Conservation (phyloP, 2,329 filamentous ascomycete genomes). For the Pyrenophora teres region DNA sequence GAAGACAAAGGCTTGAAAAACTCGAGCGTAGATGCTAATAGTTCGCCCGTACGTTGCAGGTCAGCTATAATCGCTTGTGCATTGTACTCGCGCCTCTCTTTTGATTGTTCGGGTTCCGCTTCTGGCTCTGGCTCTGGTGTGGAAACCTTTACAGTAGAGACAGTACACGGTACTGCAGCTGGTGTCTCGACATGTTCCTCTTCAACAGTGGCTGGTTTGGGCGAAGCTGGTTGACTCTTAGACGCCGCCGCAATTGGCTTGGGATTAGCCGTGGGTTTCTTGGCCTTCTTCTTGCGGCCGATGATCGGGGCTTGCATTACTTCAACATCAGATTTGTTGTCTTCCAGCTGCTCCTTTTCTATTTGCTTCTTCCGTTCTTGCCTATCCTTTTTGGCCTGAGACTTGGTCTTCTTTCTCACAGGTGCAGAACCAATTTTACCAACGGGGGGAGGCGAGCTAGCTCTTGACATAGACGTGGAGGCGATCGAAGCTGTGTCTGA, state of each 20-base stretch:
- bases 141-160: constrained; percentile 25
- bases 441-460: constrained; percentile 68
- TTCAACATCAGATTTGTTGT: constrained; percentile 56
- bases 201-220: constrained; percentile 35
- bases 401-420: constrained; percentile 73
- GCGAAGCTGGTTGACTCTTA: constrained; percentile 38
- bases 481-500: constrained; percentile 79
- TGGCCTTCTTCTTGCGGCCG: constrained; percentile 83
- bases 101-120: constrained; percentile 34
- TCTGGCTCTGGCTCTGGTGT: constrained; percentile 28
- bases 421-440: constrained; percentile 70
- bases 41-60: constrained; percentile 46
- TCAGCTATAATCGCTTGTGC: constrained; percentile 47
- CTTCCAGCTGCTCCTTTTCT: constrained; percentile 61
- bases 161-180: constrained; percentile 22
- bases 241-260: constrained; percentile 29
- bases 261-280: constrained; percentile 58
- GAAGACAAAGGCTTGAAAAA: constrained; percentile 51
- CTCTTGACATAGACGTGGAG: constrained; percentile 72
- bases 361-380: constrained; percentile 65
- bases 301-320: constrained; percentile 70
- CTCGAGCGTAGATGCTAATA: constrained; percentile 47
- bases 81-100: constrained; percentile 37
- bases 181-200: constrained; percentile 31
- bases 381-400: constrained; percentile 76